phyloP scores from a whole-genome alignment of 1,284 basidiomycete genomes.

The Sphagnurus paluster region DNA sequence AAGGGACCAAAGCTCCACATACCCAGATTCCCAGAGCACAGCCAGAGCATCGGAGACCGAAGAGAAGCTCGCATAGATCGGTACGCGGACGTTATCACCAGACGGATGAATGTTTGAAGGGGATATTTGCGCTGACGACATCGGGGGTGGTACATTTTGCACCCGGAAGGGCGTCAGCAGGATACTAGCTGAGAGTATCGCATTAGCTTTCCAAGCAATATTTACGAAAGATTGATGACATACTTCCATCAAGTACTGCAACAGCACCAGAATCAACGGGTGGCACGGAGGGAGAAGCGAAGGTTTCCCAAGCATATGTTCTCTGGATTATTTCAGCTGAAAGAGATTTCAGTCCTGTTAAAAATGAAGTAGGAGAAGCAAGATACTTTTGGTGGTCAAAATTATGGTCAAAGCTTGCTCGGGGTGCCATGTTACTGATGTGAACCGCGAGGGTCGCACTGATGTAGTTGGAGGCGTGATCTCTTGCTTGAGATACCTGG shows the following conservation, averaged over 20 bases:
- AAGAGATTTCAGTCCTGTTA: conserved; percentile 4
- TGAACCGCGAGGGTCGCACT: conserved; percentile 52
- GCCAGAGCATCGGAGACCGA: conserved; percentile 59
- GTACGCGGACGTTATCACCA: conserved; percentile 35
- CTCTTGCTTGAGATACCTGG: conserved; percentile 91
- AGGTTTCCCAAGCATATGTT: conserved; percentile 79
- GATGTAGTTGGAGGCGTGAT: conserved; percentile 48
- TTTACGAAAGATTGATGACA: conserved; percentile 26
- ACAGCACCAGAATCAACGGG: conserved; percentile 85
- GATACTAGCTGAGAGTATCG: conserved; percentile 51
- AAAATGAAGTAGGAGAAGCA: neutral
- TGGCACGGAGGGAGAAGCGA: conserved; percentile 56
- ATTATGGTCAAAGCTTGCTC: conserved; percentile 74
- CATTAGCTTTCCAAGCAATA: conserved; percentile 2
- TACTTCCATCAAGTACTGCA: conserved; percentile 90
- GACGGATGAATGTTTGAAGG: conserved; percentile 28
- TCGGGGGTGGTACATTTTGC: conserved; percentile 95
- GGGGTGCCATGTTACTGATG: conserved; percentile 82
- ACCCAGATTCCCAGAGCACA: conserved; percentile 66
- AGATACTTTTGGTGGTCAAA: conserved; percentile 63
- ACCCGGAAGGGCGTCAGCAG: conserved; percentile 91
- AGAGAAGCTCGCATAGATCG: conserved; percentile 71
- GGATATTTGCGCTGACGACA: conserved; percentile 76
- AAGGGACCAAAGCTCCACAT: conserved; percentile 70
- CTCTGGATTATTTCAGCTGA: conserved; percentile 61